phyloP scores from a whole-genome alignment of 768 basidiomycete genomes.

The Favolaschia claudopus region DNA sequence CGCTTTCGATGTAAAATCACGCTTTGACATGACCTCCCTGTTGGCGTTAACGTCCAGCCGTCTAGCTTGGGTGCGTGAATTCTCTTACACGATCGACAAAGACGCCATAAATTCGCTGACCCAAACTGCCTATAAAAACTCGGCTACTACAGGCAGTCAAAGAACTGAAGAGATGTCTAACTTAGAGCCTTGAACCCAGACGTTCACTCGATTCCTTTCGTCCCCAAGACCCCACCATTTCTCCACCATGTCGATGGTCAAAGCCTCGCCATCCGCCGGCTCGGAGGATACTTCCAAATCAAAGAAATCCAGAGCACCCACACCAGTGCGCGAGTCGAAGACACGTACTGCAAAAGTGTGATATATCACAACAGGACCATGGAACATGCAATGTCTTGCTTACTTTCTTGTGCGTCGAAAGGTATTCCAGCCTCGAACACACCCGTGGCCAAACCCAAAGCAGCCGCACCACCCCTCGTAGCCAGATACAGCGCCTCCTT shows the following conservation, averaged over 20 bases:
- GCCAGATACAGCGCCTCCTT: conserved; percentile 82
- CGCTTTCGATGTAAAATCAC: not conserved
- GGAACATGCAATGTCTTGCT: conserved; percentile 40
- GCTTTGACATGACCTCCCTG: too few relatives aligned
- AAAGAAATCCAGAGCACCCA: conserved; percentile 79
- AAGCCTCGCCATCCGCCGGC: conserved; percentile 10
- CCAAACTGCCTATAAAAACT: too few relatives aligned
- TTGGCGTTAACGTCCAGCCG: too few relatives aligned
- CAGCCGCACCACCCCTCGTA: conserved; percentile 78
- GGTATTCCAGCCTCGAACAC: conserved; percentile 66
- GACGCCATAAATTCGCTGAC: too few relatives aligned
- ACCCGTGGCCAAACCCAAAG: conserved; percentile 61
- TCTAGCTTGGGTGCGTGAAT: too few relatives aligned
- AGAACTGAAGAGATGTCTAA: conserved; percentile 13
- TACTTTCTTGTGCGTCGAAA: conserved; percentile 82
- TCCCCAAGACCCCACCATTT: conserved; percentile 94
- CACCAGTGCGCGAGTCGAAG: conserved; percentile 53
- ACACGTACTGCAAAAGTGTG: conserved; percentile 48
- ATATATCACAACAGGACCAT: conserved; percentile 9
- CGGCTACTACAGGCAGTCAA: conserved; percentile 8
- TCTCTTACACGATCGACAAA: too few relatives aligned
- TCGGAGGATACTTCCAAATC: conserved; percentile 41
- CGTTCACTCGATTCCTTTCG: conserved; percentile 62
- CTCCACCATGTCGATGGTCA: conserved; percentile 68
- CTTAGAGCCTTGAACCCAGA: conserved; percentile 81